Evolutionary conservation across 2,329 filamentous ascomycete genomes (phyloP).

Genomic region (Ophiostoma ulmi): DNA sequence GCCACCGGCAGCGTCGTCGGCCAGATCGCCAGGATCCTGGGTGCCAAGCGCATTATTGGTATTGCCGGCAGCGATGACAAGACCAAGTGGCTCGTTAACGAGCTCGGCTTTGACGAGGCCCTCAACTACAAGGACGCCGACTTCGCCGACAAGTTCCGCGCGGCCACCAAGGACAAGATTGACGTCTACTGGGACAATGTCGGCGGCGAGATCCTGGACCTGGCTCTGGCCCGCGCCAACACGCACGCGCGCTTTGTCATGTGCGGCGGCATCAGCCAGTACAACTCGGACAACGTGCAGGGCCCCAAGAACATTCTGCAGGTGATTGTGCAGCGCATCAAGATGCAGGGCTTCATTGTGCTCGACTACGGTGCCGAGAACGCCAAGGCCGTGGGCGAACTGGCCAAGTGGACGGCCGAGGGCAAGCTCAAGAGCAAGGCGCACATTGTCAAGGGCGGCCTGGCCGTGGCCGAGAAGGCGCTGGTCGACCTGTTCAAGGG

Average conservation of each 20-base stretch:
- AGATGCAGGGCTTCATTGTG: conserved; percentile 67
- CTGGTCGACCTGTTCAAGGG: conserved; percentile 62
- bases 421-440: conserved; percentile 69
- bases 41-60: conserved; percentile 46
- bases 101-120: conserved; percentile 62
- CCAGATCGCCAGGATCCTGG: conserved; percentile 62
- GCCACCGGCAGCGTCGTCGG: conserved; percentile 62
- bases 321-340: conserved; percentile 42
- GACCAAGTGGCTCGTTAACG: conserved; percentile 56
- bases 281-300: conserved; percentile 53
- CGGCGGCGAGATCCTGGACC: conserved; percentile 64
- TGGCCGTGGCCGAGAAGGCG: conserved; percentile 57
- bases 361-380: conserved; percentile 61
- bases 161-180: conserved; percentile 51
- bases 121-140: conserved; percentile 64
- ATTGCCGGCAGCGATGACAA: conserved; percentile 54
- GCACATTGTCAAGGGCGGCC: conserved; percentile 64
- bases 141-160: conserved; percentile 56
- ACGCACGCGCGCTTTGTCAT: conserved; percentile 61
- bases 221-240: conserved; percentile 60
- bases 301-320: conserved; percentile 45
- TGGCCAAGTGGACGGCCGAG: conserved; percentile 63
- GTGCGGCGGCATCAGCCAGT: conserved; percentile 66
- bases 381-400: conserved; percentile 52
- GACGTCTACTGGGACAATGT: conserved; percentile 73